Evolutionary conservation across 2,329 filamentous ascomycete genomes (phyloP).

Genomic region (Sclerotinia nivalis): DNA sequence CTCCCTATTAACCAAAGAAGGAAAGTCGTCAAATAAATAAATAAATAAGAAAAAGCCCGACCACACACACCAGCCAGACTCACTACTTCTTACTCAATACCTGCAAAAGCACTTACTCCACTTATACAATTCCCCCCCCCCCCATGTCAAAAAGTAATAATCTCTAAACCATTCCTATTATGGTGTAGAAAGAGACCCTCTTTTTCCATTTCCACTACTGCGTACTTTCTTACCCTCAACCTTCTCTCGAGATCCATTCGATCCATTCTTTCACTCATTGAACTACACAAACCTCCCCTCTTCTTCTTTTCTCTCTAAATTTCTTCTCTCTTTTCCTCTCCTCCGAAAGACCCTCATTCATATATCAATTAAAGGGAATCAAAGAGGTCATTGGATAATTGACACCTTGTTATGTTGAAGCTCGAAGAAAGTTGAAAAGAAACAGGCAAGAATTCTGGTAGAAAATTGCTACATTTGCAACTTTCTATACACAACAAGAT

Average conservation of each 20-base stretch:
- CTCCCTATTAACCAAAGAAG: neutral
- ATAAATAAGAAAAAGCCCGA: neutral
- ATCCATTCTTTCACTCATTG: slow-evolving; percentile 19
- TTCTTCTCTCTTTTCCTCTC: slow-evolving; percentile 19
- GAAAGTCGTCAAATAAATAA: slow-evolving; percentile 2
- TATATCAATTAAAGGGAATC: slow-evolving; percentile 16
- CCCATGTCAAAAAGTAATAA: slow-evolving; percentile 17
- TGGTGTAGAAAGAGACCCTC: neutral
- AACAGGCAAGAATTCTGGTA: slow-evolving; percentile 18
- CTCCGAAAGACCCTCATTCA: slow-evolving; percentile 5
- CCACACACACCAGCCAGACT: neutral
- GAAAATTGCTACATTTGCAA: slow-evolving; percentile 13
- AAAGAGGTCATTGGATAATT: slow-evolving; percentile 22
- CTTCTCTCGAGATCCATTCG: slow-evolving; percentile 19
- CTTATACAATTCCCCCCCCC: neutral
- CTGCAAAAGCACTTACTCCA: slow-evolving; percentile 5
- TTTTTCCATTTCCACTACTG: neutral
- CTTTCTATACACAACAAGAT: slow-evolving; percentile 13
- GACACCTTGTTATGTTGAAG: slow-evolving; percentile 28
- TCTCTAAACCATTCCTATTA: neutral
- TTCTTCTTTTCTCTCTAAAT: neutral
- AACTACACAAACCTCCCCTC: slow-evolving; percentile 20
- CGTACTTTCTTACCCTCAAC: slow-evolving; percentile 10
- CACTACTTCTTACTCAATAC: neutral
- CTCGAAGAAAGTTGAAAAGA: slow-evolving; percentile 18